Evolutionary conservation across 1,139 yeast genomes (phyloP).

Genomic region (Citeromyces siamensis): DNA sequence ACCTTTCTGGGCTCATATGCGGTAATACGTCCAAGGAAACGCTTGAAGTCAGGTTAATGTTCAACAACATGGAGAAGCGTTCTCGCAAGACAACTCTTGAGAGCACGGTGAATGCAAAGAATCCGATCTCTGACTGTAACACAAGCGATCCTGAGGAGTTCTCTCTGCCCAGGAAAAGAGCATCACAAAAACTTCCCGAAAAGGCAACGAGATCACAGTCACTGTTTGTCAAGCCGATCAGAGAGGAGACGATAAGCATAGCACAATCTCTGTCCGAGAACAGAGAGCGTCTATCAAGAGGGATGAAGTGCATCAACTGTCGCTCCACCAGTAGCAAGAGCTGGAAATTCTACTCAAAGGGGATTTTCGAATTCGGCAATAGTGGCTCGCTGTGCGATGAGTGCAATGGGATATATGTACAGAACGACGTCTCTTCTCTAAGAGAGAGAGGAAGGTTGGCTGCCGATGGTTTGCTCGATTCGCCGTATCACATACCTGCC

Average conservation of each 20-base stretch:
- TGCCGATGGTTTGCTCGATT: slow-evolving; percentile 17
- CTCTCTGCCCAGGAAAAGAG: slow-evolving; percentile 4
- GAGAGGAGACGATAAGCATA: slow-evolving; percentile 5
- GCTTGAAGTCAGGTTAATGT: slow-evolving; percentile 49
- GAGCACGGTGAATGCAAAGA: slow-evolving; percentile 7
- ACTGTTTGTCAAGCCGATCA: slow-evolving; percentile 14
- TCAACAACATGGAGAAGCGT: slow-evolving; percentile 23
- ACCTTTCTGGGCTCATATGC: slow-evolving; percentile 34
- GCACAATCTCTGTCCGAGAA: slow-evolving; percentile 12
- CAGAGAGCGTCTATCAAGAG: slow-evolving; percentile 18
- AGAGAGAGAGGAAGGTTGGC: slow-evolving; percentile 19
- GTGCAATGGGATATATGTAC: slow-evolving; percentile 14
- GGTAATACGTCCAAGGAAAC: slow-evolving; percentile 37
- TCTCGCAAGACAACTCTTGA: slow-evolving; percentile 1
- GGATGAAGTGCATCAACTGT: slow-evolving; percentile 20
- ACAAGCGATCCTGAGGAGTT: slow-evolving; percentile 5
- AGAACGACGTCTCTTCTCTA: slow-evolving; percentile 12
- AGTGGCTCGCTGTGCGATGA: slow-evolving; percentile 19
- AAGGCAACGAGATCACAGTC: slow-evolving; percentile 21
- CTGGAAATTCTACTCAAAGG: slow-evolving; percentile 18
- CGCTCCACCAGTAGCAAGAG: slow-evolving; percentile 16
- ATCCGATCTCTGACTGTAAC: slow-evolving; percentile 3
- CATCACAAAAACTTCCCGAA: slow-evolving; percentile 8
- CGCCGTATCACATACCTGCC: slow-evolving; percentile 13
- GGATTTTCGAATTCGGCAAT: slow-evolving; percentile 19